Percentiles rank a stretch among this genome's conserved stretches.
Conservation (phyloP, 805 yeast species). For the Saccharomyces mikatae region DNA sequence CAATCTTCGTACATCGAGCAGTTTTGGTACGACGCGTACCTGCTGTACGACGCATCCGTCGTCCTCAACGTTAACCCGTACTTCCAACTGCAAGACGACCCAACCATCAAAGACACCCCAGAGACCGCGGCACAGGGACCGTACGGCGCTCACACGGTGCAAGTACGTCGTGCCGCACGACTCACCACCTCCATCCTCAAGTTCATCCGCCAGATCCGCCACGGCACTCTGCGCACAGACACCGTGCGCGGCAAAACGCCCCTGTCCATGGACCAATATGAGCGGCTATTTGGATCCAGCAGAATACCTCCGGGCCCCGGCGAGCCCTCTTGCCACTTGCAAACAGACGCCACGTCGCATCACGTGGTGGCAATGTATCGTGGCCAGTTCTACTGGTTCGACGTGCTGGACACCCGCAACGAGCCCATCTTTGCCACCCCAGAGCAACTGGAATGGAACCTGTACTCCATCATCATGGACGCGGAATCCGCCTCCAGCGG, state of each 20-base stretch:
- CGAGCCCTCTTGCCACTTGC: constrained; percentile 57
- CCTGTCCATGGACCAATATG: constrained; percentile 87
- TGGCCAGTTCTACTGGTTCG: constrained; percentile 93
- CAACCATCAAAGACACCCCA: constrained; percentile 41
- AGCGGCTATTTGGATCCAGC: constrained; percentile 77
- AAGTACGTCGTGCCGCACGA: constrained; percentile 74
- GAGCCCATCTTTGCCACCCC: constrained; percentile 61
- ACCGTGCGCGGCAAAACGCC: constrained; percentile 50
- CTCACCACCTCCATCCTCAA: constrained; percentile 69
- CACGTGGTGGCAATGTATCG: constrained; percentile 77
- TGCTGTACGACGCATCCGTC: constrained; percentile 81
- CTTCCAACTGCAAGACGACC: constrained; percentile 85
- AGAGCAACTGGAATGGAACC: constrained; percentile 65
- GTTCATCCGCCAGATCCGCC: constrained; percentile 71
- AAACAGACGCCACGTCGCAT: constrained; percentile 63
- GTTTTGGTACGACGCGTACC: constrained; percentile 88
- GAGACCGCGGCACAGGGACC: constrained; percentile 26
- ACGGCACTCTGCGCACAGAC: constrained; percentile 68
- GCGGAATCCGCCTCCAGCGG: constrained; percentile 33
- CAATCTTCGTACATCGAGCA: constrained; percentile 82
- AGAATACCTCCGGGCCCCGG: constrained; percentile 78
- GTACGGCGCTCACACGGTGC: constrained; percentile 35
- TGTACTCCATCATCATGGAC: constrained; percentile 69
- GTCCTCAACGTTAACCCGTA: constrained; percentile 89
- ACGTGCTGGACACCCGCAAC: constrained; percentile 68